Percentiles rank a stretch among this genome's conserved stretches.
These are phyloP conservation scores for Ligustrum vulgare DNA, from an alignment of 257 asterid species.

Conservation along the genomic window DNA sequence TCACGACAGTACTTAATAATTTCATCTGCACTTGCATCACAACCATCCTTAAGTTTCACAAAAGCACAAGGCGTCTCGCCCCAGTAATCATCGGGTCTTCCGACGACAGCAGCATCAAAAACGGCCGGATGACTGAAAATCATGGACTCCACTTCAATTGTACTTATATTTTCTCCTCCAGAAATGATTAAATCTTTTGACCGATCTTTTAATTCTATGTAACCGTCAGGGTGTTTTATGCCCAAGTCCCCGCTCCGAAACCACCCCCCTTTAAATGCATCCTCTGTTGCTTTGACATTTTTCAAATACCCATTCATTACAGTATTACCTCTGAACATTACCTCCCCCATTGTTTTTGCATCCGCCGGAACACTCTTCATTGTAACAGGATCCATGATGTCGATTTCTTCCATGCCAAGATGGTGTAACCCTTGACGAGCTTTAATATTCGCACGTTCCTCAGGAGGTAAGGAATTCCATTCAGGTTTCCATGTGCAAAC, in stretches of 20 bases:
- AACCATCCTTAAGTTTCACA: conserved; percentile 31
- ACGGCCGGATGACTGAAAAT: conserved; percentile 26
- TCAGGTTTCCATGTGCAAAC: conserved; percentile 30
- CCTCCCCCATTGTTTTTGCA: conserved; percentile 28
- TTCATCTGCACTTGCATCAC: conserved; percentile 12
- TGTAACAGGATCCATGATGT: conserved; percentile 23
- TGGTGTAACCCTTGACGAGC: conserved; percentile 31
- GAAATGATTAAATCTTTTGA: conserved; percentile 26
- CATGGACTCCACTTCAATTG: conserved; percentile 23
- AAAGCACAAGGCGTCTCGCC: conserved; percentile 29
- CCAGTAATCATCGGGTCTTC: conserved; percentile 27
- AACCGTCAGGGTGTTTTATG: conserved; percentile 23
- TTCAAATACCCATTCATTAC: conserved; percentile 28
- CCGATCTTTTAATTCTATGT: conserved; percentile 25
- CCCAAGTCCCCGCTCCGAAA: conserved; percentile 28
- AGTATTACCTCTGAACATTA: conserved; percentile 26
- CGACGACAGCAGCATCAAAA: conserved; percentile 28
- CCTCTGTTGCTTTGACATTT: conserved; percentile 17
- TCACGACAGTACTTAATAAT: conserved; percentile 23
- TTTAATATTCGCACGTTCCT: conserved; percentile 19
- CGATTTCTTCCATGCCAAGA: conserved; percentile 29
- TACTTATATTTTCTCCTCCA: conserved; percentile 30
- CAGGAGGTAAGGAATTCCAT: conserved; percentile 22
- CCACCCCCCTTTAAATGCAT: conserved; percentile 30
- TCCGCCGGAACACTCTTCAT: conserved; percentile 22